Conservation (phyloP, 2,329 filamentous ascomycete species). For the Cercospora sp. region DNA sequence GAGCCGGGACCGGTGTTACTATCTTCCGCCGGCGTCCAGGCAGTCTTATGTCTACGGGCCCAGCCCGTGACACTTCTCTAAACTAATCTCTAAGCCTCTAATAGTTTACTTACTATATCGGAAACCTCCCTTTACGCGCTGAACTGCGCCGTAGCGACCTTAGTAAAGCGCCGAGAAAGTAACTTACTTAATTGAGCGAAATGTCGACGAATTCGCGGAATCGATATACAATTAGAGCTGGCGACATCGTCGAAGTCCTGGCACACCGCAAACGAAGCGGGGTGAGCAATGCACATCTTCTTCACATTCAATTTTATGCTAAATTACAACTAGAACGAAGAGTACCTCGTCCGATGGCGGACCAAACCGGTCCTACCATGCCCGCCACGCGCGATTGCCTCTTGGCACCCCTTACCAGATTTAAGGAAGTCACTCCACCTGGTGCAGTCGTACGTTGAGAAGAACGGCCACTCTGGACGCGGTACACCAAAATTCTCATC, state of each 20-base stretch:
- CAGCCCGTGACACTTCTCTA: too few relatives aligned
- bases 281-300: constrained; percentile 27
- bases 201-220: not conserved
- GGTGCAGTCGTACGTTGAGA: constrained; percentile 47
- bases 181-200: not conserved
- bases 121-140: not conserved
- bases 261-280: constrained; percentile 32
- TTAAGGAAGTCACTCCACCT: constrained; percentile 43
- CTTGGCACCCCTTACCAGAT: constrained; percentile 49
- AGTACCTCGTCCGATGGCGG: constrained; percentile 49
- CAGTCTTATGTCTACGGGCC: too few relatives aligned
- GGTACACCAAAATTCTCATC: constrained; percentile 18
- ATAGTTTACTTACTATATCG: not conserved
- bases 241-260: constrained; percentile 32
- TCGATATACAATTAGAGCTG: constrained; percentile 21
- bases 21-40: too few relatives aligned
- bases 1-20: too few relatives aligned
- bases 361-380: constrained; percentile 14
- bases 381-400: constrained; percentile 37
- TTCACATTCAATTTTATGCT: constrained; percentile 10
- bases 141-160: not conserved
- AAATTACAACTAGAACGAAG: constrained; percentile 37
- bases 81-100: not conserved
- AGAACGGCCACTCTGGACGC: not conserved
- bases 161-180: too few relatives aligned